Base-by-base conservation (phyloP, 352 stramenopile genomes). In the Phytophthora tubulina region DNA sequence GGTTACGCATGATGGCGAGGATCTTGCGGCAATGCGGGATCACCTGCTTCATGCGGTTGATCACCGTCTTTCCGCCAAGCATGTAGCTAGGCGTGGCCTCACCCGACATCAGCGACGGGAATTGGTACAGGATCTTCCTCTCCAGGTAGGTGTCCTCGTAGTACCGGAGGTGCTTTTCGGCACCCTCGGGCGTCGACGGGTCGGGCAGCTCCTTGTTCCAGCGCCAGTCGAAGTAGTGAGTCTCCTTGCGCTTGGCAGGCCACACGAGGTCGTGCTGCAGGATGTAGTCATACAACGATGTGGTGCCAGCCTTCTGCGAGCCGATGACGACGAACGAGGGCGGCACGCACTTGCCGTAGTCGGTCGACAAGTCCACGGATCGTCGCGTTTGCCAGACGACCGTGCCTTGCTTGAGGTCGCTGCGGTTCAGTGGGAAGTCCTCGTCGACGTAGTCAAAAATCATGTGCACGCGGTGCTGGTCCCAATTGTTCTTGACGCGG, bases 371-470 rank as follows among this genome's bases (percentile, higher is more conserved):
- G 78, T 99, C 97, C 38, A 99, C 95, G 17, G 92, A 97, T 42
- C 97, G 89, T 36, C 97, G 88, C 21, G 98, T 99, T 79, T 99
- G 98, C 56, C 97, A 80, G n/a, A 99, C 76, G 27, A 92, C 76
- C 69, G 98, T 97, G 60, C 94, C 95, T 1, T 93, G 80, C 58
- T 82, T 74, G n/a, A 99, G 83, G 30, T 86, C 69, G 15, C 97
- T 77, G 44, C 82, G 81, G 32, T 81, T 77, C 35, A 96, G 77
- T 11, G 82, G 80, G 54, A 80, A 96, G 7, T 57, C 73, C 5
- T 85, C 72, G 70, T 99, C 94, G 2, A 99, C 96, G 75, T 99
- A 99, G 86, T 99, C 98, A 61, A 99, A 96, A 73, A 99, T 99
- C 50, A 99, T 76, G 82, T 99, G 98, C 27, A 99, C 95, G 36